Evolutionary conservation across 371 early-diverging fungal species (phyloP).

Genomic region (Rhizomucor pusillus): DNA sequence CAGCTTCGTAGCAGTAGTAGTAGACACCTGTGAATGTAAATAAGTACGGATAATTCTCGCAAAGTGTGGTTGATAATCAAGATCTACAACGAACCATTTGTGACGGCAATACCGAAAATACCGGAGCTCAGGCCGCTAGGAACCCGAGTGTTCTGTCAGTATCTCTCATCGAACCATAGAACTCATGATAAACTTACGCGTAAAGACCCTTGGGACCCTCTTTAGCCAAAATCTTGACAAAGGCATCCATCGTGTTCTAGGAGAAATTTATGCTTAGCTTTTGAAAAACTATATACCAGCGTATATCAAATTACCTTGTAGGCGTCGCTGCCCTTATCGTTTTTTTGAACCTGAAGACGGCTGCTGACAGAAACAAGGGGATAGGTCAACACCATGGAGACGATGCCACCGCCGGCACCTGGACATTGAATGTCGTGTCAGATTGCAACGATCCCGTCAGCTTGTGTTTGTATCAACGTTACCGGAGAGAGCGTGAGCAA

Average conservation of each 20-base stretch:
- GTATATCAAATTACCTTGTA: conserved; percentile 68
- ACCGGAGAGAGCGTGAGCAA: conserved; percentile 79
- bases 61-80: conserved; percentile 1
- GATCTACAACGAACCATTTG: conserved; percentile 67
- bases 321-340: conserved; percentile 52
- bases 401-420: conserved; percentile 96
- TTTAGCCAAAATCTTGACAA: conserved; percentile 81
- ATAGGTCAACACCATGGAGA: conserved; percentile 93
- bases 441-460: background rate
- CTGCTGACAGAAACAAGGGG: conserved; percentile 91
- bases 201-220: conserved; percentile 91
- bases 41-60: background rate
- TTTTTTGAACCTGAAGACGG: conserved; percentile 86
- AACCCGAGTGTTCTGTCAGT: background rate
- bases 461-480: background rate
- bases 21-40: conserved; percentile 57
- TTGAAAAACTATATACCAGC: conserved; percentile 3
- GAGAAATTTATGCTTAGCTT: conserved; percentile 1
- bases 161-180: too few relatives aligned
- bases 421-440: background rate
- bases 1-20: conserved; percentile 93
- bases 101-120: conserved; percentile 92
- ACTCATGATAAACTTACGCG: too few relatives aligned
- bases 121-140: conserved; percentile 92
- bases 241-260: conserved; percentile 72